Conservation (phyloP, 164 flowering plant species). For the Vitis labrusca region DNA sequence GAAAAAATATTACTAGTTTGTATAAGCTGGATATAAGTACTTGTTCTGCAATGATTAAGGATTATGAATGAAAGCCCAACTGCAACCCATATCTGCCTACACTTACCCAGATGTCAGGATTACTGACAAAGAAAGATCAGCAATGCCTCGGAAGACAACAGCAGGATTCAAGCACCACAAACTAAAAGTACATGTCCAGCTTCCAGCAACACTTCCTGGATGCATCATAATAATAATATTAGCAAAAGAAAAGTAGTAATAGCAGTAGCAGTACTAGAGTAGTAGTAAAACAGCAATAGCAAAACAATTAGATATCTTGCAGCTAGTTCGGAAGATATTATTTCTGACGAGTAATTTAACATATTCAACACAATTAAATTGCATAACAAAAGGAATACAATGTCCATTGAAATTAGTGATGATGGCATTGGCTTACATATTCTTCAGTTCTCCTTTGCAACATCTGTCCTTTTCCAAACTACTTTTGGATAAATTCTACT, state of each 20-base stretch:
- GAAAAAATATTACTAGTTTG: background rate
- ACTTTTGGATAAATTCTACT: too few species aligned
- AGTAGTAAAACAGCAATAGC: too few species aligned
- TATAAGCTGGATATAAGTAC: background rate
- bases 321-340: too few species aligned
- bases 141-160: conserved; percentile 80
- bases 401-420: too few species aligned
- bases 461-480: too few species aligned
- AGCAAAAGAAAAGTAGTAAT: background rate
- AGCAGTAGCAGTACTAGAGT: too few species aligned
- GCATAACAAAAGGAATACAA: too few species aligned
- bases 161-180: conserved; percentile 98
- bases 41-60: background rate
- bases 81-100: background rate
- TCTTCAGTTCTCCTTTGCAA: too few species aligned
- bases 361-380: too few species aligned
- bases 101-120: conserved; percentile 95
- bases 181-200: conserved; percentile 62
- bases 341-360: too few species aligned
- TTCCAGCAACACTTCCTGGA: conserved; percentile 44
- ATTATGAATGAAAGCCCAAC: background rate
- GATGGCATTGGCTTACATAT: too few species aligned
- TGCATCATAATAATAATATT: conserved; percentile 4
- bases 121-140: conserved; percentile 73
- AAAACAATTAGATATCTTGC: too few species aligned